phyloP scores from a whole-genome alignment of 352 stramenopile genomes.

The Halophytophthora polymorphica region DNA sequence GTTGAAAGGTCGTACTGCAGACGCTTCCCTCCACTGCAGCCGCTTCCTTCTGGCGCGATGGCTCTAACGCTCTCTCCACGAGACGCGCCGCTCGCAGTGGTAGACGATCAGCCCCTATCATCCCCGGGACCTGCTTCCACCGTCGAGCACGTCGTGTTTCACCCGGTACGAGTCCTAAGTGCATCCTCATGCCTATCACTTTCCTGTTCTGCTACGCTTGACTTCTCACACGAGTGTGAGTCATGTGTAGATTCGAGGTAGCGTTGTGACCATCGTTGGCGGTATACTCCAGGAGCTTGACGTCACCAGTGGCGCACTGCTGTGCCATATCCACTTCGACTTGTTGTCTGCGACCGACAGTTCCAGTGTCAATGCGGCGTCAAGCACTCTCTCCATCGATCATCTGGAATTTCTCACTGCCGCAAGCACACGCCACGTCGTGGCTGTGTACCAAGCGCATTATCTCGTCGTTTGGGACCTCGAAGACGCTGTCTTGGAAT shows the following conservation, averaged over 20 bases:
- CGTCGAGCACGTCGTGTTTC: conserved; percentile 27
- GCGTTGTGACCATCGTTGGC: conserved; percentile 51
- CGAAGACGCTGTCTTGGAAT: conserved; percentile 51
- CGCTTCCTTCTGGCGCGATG: conserved; percentile 11
- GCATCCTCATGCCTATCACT: not conserved
- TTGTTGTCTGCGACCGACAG: conserved; percentile 29
- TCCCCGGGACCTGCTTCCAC: conserved; percentile 5
- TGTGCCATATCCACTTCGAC: conserved; percentile 68
- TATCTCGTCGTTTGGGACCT: conserved; percentile 68
- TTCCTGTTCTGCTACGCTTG: not conserved
- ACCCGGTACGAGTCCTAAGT: conserved; percentile 18
- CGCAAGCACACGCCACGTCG: conserved; percentile 42
- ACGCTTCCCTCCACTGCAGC: too few species aligned
- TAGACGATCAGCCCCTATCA: conserved; percentile 18
- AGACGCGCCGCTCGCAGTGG: conserved; percentile 20
- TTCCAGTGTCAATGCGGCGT: not conserved
- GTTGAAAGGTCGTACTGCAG: too few species aligned
- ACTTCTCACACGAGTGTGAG: not conserved
- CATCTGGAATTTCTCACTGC: conserved; percentile 51
- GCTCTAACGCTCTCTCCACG: conserved; percentile 19
- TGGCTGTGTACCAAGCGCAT: conserved; percentile 52
- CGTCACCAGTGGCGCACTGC: conserved; percentile 39
- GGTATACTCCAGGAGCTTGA: conserved; percentile 67
- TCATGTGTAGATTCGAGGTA: conserved; percentile 28
- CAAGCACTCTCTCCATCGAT: conserved; percentile 12